Evolutionary conservation across 495 filamentous ascomycete species (phyloP), one percentile per base, ranked within the genome.

Genomic region (Pyronema domesticum): DNA sequence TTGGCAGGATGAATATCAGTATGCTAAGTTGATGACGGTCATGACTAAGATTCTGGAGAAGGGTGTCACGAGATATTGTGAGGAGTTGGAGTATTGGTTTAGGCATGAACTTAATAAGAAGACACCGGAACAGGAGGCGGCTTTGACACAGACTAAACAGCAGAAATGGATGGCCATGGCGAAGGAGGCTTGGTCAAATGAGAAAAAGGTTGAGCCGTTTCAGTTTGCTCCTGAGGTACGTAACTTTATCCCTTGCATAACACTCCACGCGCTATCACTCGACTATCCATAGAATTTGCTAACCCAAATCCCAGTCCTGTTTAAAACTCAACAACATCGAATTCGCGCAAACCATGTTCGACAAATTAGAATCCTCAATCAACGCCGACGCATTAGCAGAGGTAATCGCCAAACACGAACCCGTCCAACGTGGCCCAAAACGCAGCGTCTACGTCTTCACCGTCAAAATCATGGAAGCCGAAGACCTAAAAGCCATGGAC

Each of bases 251-350:
- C n/a, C n/a, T n/a, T n/a, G n/a, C n/a, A n/a, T n/a, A n/a, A n/a
- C n/a, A n/a, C n/a, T 42, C 50, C 35, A 44, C 23, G 5, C 23
- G 1, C 2, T 30, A 30, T 30, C 23, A 30, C 23, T 30, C 23
- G 23, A 5, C 1, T 30, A 5, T 30, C 5, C 5, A 1, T 2
- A 30, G 23, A 30, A 30, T 39, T 8, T 60, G 58, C 64, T 55
- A 42, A 53, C 37, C 37, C 51, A 59, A 46, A 63, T 15, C 37
- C 40, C 60, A 95, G 88, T 95, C 88, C 35, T 80, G 96, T 59
- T 85, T 96, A 46, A 99, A 99, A 69, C 74, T 99, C 58, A 99
- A 99, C 72, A 95, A 99, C 62, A 77, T 96, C 59, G 89, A 95
- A 69, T 95, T 82, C 70, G 91, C 87, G 19, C 82, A 89, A 62